Evolutionary conservation across 495 filamentous ascomycete species (phyloP).

Genomic region (Penicillium angulare): DNA sequence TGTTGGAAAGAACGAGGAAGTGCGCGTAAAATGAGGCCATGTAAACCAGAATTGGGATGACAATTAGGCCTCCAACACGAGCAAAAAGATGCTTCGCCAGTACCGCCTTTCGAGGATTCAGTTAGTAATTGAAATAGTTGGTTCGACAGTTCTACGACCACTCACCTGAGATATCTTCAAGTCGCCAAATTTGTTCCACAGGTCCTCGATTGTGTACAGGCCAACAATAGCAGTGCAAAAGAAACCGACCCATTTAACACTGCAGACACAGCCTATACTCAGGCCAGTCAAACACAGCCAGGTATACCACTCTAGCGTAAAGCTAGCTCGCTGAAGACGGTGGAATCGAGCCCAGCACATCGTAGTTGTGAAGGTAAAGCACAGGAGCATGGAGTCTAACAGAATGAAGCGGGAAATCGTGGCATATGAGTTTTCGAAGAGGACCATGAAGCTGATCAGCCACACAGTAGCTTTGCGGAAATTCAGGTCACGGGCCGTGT

Average conservation of each 20-base stretch:
- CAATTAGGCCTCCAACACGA: slow-evolving; percentile 82
- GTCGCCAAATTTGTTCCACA: slow-evolving; percentile 98
- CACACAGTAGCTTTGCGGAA: slow-evolving; percentile 84
- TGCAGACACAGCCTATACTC: slow-evolving; percentile 95
- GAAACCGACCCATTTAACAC: slow-evolving; percentile 95
- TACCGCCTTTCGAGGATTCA: slow-evolving; percentile 51
- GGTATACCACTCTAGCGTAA: slow-evolving; percentile 83
- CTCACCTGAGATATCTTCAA: slow-evolving; percentile 79
- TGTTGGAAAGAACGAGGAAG: slow-evolving; percentile 90
- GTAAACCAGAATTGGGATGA: slow-evolving; percentile 84
- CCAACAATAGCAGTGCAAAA: slow-evolving; percentile 95
- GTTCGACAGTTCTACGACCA: background rate
- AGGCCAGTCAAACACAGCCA: slow-evolving; percentile 91
- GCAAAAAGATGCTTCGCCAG: slow-evolving; percentile 76
- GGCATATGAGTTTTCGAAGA: slow-evolving; percentile 98
- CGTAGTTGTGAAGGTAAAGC: slow-evolving; percentile 94
- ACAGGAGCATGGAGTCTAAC: slow-evolving; percentile 95
- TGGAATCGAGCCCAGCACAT: slow-evolving; percentile 98
- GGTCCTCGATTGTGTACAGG: slow-evolving; percentile 91
- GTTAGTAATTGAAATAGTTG: background rate
- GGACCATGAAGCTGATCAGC: slow-evolving; percentile 93
- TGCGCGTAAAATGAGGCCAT: slow-evolving; percentile 93
- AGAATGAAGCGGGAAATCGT: slow-evolving; percentile 98
- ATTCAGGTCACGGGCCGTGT: slow-evolving; percentile 85
- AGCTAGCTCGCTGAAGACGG: slow-evolving; percentile 74